These are phyloP conservation scores for Gossypium ekmanianum DNA, from an alignment of 345 rosid species.

Conservation along the genomic window DNA sequence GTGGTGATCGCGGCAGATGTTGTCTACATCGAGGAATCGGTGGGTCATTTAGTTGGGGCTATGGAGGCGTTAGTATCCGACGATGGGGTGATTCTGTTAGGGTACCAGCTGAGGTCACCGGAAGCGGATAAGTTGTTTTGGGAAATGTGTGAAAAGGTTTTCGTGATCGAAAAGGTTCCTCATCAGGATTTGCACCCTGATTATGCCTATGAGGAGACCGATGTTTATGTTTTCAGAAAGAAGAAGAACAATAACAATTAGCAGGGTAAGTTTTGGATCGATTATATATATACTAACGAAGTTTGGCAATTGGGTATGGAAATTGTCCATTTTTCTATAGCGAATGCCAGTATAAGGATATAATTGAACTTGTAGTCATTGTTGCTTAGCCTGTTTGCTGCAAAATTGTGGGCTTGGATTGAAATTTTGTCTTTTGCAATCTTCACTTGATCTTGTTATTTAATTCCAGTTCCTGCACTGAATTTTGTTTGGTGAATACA, in stretches of 20 bases:
- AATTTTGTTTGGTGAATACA: too few relatives aligned
- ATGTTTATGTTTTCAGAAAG: conserved; percentile 73
- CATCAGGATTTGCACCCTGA: conserved; percentile 84
- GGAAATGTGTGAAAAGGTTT: conserved; percentile 63
- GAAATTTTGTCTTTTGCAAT: too few relatives aligned
- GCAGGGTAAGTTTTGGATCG: background rate
- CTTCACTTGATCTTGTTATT: too few relatives aligned
- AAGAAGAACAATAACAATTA: conserved; percentile 24
- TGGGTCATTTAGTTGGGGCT: background rate
- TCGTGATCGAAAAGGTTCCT: conserved; percentile 68
- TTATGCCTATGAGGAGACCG: conserved; percentile 73
- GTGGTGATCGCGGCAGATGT: background rate
- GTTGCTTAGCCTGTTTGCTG: too few relatives aligned
- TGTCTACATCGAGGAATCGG: background rate
- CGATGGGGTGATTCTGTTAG: conserved; percentile 2
- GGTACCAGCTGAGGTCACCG: conserved; percentile 25
- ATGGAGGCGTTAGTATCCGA: background rate
- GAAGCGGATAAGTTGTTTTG: conserved; percentile 81
- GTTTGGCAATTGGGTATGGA: too few relatives aligned
- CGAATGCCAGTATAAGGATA: too few relatives aligned
- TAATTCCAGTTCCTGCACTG: too few relatives aligned
- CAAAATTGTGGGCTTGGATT: too few relatives aligned
- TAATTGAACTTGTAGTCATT: too few relatives aligned
- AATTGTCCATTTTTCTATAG: too few relatives aligned
- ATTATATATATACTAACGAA: too few relatives aligned